Evolutionary conservation across 331 rosid species (phyloP), one percentile per base, ranked within the genome.

Genomic region (Malus hybrid): DNA sequence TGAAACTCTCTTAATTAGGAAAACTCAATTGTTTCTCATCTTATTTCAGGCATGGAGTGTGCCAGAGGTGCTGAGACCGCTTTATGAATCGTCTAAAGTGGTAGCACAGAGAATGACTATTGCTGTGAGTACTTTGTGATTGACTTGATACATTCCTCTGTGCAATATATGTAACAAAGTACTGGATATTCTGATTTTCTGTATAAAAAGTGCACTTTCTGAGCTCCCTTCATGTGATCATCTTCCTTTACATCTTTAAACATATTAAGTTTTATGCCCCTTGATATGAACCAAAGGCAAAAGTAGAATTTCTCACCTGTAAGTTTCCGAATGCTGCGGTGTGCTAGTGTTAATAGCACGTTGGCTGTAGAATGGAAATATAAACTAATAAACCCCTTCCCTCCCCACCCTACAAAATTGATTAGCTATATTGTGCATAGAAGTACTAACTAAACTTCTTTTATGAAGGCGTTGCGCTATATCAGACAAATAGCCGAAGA

Each of bases 401-500:
- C 67, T 31, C 24, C 39, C 70, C 22, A 19, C 2, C 16, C 31
- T 11, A 24, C 57, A 59, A 24, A 14, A 70, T 42, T 7, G 65
- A 2, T 27, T 67, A 7, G 48, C 24, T 27, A n/a, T 64, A 3
- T 64, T 22, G 18, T 36, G 34, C 52, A 34, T 27, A 36, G 73
- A 3, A 13, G 61, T 83, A 20, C 72, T 88, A 42, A 85, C 81
- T 67, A 33, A 29, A 10, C 55, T 64, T 12, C 6, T 60, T 63
- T 56, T 79, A 71, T 82, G 71, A 73, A 95, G 99, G 99, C 97
- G 4, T 87, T 95, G 56, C 93, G 97, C 27, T 89, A 90, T 69
- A 80, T 95, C 68, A 84, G 99, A 79, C 99, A 95, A 84, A 86
- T 95, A 79, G 99, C 99, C 59, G 97, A 95, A 55, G 99, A 95